Evolutionary conservation across 345 rosid genomes (phyloP).

Genomic region (Zanthoxylum bungeanum): DNA sequence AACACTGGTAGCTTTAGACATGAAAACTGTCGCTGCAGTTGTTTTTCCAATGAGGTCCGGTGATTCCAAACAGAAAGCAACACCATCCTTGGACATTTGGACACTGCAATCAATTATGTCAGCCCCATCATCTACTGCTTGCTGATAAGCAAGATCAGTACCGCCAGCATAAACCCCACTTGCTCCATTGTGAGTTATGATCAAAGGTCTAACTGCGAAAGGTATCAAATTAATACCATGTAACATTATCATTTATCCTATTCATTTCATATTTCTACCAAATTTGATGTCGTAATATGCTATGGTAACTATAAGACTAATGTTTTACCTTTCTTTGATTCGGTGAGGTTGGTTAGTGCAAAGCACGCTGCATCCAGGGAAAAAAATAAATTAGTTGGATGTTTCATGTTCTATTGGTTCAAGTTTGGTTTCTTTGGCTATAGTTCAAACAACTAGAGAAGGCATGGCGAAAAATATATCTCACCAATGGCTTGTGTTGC

Average conservation of each 20-base stretch:
- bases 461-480: conserved; percentile 8
- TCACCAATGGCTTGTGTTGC: conserved; percentile 70
- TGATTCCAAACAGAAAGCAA: conserved; percentile 68
- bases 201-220: conserved; percentile 38
- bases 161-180: conserved; percentile 80
- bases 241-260: background rate
- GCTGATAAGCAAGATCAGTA: conserved; percentile 80
- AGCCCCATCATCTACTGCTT: conserved; percentile 75
- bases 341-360: conserved; percentile 28
- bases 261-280: background rate
- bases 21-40: conserved; percentile 52
- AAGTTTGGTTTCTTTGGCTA: background rate
- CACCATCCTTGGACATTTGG: conserved; percentile 84
- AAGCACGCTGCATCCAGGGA: conserved; percentile 58
- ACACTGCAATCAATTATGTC: conserved; percentile 77
- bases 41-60: conserved; percentile 58
- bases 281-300: background rate
- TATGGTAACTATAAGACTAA: background rate
- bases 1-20: conserved; percentile 42
- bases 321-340: conserved; percentile 34
- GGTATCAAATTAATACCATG: background rate
- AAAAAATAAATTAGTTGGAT: background rate
- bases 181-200: conserved; percentile 83
- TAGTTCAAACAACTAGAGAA: background rate
- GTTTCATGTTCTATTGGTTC: background rate